Base-by-base conservation (phyloP, 768 basidiomycete species). In the Termitomyces sp. region DNA sequence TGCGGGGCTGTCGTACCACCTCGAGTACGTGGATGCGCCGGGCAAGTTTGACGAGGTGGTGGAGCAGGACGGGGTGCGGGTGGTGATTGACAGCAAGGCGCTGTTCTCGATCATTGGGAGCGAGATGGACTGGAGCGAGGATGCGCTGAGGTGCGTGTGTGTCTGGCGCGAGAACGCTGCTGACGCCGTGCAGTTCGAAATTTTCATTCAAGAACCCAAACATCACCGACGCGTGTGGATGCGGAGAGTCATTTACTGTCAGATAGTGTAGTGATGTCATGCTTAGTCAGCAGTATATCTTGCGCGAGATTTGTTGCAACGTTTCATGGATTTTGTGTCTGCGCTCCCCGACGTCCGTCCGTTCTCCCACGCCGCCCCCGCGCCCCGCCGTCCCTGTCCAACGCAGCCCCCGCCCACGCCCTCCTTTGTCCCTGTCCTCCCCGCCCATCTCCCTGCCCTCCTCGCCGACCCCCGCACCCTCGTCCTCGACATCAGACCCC, bases 71-170 rank as follows among this genome's bases (percentile, higher is more conserved):
- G 96, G 90, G 2, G 92, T 97, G 26, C 83, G 79, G 62, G 96
- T 99, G 46, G 76, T 98, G 60, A 94, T 98, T 69, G 97, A 99
- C 75, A 89, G 87, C 68, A 98, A 95, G 72, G 97, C 97, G 26
- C 74, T 99, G 62, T 98, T 99, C 70, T 94, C 91, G 58, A 97
- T 99, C 64, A 97, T 99, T 60, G 97, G 97, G 51, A 96, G 93
- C 71, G 91, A 92, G 79, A 99, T 99, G 97, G 94, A 96, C 68
- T 99, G 97, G 97, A 81, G 85, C 59, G 97, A 98, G 75, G 94
- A 96, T 70, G 72, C 85, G 33, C 74, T 99, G 44, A 95, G 93
- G 87, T 83, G 53, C 49, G 76, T 68, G 26, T 22, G 33, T 35
- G 8, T 30, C 1, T 22, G 18, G 24, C 18, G 11, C 26, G 16